These are phyloP conservation scores for Diaporthe destruens DNA, from an alignment of 2,329 filamentous ascomycete species.

Conservation along the genomic window DNA sequence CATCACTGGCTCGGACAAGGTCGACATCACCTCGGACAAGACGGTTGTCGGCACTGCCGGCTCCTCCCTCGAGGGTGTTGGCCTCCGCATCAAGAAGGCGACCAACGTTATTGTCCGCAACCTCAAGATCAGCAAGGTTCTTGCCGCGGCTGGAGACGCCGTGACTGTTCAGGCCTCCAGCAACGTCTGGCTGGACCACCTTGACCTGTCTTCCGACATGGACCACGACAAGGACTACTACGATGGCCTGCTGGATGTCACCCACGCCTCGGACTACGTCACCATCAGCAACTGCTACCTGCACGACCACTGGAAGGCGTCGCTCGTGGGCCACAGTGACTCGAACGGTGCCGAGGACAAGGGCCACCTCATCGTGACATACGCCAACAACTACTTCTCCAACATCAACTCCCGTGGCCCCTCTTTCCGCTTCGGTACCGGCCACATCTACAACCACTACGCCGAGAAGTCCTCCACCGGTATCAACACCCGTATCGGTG, in stretches of 20 bases:
- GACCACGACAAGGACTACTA: slow-evolving; percentile 77
- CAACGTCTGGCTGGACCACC: slow-evolving; percentile 77
- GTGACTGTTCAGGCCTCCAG: slow-evolving; percentile 68
- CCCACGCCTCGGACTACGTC: slow-evolving; percentile 72
- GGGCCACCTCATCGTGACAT: slow-evolving; percentile 73
- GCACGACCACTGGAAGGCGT: slow-evolving; percentile 70
- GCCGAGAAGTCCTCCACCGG: slow-evolving; percentile 57
- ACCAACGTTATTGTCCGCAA: slow-evolving; percentile 74
- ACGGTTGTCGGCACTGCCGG: slow-evolving; percentile 60
- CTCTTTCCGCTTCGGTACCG: slow-evolving; percentile 75
- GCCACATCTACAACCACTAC: slow-evolving; percentile 65
- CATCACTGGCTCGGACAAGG: slow-evolving; percentile 57
- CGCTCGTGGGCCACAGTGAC: slow-evolving; percentile 72
- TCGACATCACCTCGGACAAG: slow-evolving; percentile 63
- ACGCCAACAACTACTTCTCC: slow-evolving; percentile 72
- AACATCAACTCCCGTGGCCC: slow-evolving; percentile 75
- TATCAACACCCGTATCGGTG: slow-evolving; percentile 68
- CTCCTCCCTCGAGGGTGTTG: slow-evolving; percentile 58
- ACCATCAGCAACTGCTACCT: slow-evolving; percentile 60
- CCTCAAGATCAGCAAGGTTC: slow-evolving; percentile 69
- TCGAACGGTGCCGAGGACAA: slow-evolving; percentile 69
- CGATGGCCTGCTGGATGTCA: slow-evolving; percentile 74
- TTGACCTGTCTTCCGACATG: slow-evolving; percentile 71
- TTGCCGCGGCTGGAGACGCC: slow-evolving; percentile 68
- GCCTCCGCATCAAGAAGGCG: slow-evolving; percentile 64